A percentile compares a stretch with the other conserved stretches of the same genome.
Evolutionary conservation across 345 rosid genomes (phyloP).

Genomic region (Ceriops tagal): DNA sequence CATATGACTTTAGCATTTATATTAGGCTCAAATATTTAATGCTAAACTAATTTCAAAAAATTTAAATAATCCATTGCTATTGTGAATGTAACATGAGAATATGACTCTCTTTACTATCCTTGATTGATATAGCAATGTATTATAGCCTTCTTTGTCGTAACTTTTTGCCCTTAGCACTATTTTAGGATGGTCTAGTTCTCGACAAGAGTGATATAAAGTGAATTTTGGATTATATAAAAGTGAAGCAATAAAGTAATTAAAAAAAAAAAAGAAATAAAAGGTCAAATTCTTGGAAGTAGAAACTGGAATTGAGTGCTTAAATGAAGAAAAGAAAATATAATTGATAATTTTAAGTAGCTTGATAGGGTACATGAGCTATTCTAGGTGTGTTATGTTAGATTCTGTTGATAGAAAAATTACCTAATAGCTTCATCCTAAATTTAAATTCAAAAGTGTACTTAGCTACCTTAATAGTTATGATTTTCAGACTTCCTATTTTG

Average conservation of each 20-base stretch:
- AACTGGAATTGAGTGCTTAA: slow-evolving; percentile 30
- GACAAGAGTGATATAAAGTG: slow-evolving; percentile 25
- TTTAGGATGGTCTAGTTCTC: slow-evolving; percentile 48
- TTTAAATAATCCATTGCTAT: too few species aligned
- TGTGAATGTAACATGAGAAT: too few species aligned
- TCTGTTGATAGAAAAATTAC: slow-evolving; percentile 28
- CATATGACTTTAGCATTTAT: too few species aligned
- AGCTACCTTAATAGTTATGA: slow-evolving; percentile 38
- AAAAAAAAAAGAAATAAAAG: slow-evolving; percentile 30
- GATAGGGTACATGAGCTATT: slow-evolving; percentile 51
- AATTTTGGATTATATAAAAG: slow-evolving; percentile 51
- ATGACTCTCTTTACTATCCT: too few species aligned
- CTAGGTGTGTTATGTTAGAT: slow-evolving; percentile 58
- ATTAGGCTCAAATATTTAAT: too few species aligned
- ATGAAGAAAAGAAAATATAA: slow-evolving; percentile 29
- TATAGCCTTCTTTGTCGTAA: too few species aligned
- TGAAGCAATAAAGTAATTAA: slow-evolving; percentile 51
- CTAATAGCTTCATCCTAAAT: slow-evolving; percentile 8
- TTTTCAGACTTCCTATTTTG: not conserved
- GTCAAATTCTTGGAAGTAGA: slow-evolving; percentile 54
- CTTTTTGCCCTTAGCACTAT: slow-evolving; percentile 35
- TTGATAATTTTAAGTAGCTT: slow-evolving; percentile 44
- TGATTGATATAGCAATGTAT: too few species aligned
- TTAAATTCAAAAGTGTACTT: slow-evolving; percentile 10
- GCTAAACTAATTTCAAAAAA: too few species aligned